phyloP scores from a whole-genome alignment of 306 rosid genomes.

The Vigna radiata region DNA sequence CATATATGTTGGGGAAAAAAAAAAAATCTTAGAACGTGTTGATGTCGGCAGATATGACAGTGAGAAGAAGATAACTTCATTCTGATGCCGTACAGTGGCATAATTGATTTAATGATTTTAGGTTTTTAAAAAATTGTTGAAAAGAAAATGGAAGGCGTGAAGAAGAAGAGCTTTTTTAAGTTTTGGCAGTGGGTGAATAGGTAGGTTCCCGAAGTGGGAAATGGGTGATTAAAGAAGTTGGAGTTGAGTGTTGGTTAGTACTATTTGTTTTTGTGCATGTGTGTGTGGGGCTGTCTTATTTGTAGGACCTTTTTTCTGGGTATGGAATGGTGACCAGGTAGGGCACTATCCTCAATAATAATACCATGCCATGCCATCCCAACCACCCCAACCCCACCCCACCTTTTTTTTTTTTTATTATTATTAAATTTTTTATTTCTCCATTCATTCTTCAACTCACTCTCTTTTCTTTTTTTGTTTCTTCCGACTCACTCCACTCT shows the following conservation, averaged over 20 bases:
- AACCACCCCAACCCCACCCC: slow-evolving; percentile 32
- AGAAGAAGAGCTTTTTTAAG: slow-evolving; percentile 6
- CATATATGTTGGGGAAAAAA: neutral
- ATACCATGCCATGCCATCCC: slow-evolving; percentile 44
- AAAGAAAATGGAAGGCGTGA: neutral
- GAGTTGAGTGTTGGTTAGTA: slow-evolving; percentile 42
- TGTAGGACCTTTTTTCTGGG: slow-evolving; percentile 48
- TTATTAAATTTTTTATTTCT: slow-evolving; percentile 37
- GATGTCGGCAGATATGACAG: slow-evolving; percentile 42
- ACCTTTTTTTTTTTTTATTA: neutral
- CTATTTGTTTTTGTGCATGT: slow-evolving; percentile 47
- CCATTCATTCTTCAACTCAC: neutral
- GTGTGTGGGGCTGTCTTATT: slow-evolving; percentile 54
- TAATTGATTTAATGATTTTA: slow-evolving; percentile 10
- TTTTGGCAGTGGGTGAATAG: slow-evolving; percentile 11
- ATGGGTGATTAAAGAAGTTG: slow-evolving; percentile 41
- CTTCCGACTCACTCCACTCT: neutral
- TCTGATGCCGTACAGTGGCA: neutral
- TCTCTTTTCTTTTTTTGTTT: neutral
- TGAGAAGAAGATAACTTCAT: slow-evolving; percentile 2
- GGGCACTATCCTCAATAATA: slow-evolving; percentile 56
- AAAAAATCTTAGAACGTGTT: neutral
- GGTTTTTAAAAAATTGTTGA: neutral
- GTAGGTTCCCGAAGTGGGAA: neutral
- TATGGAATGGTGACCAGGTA: slow-evolving; percentile 74